Conservation (phyloP, 306 rosid species). For the Lathyrus oleraceus region DNA sequence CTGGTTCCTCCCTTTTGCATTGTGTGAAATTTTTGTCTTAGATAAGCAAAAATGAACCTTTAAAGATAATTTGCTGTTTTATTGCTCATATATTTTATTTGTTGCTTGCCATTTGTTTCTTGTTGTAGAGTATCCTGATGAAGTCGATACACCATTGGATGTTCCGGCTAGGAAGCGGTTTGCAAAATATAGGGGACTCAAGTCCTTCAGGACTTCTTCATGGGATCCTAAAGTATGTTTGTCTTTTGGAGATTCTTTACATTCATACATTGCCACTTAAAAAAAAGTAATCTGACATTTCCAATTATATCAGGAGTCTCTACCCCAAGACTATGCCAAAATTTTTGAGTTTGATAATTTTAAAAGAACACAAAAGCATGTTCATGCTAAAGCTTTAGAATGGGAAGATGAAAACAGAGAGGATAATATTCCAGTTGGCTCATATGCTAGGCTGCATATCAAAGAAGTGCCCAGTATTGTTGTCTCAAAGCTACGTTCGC, state of each 20-base stretch:
- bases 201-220: slow-evolving; percentile 91
- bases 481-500: slow-evolving; percentile 60
- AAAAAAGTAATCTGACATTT: slow-evolving; percentile 28
- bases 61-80: slow-evolving; percentile 8
- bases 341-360: slow-evolving; percentile 85
- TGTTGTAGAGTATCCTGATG: slow-evolving; percentile 86
- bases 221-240: slow-evolving; percentile 91
- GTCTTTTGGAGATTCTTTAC: slow-evolving; percentile 27
- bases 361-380: slow-evolving; percentile 67
- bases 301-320: slow-evolving; percentile 68
- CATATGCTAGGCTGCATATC: slow-evolving; percentile 74
- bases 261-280: neutral
- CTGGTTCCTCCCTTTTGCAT: neutral
- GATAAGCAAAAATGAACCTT: slow-evolving; percentile 5
- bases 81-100: slow-evolving; percentile 10
- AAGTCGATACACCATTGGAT: slow-evolving; percentile 93
- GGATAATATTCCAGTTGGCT: slow-evolving; percentile 57
- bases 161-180: slow-evolving; percentile 82
- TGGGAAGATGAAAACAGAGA: slow-evolving; percentile 62
- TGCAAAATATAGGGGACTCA: slow-evolving; percentile 92
- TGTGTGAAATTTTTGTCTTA: neutral
- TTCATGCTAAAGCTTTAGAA: slow-evolving; percentile 75
- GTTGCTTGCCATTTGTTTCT: slow-evolving; percentile 22
- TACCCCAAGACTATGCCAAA: slow-evolving; percentile 80
- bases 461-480: slow-evolving; percentile 63